Conservation (phyloP, 192 early-diverging fungal species). For the Anaeromyces robustus region DNA sequence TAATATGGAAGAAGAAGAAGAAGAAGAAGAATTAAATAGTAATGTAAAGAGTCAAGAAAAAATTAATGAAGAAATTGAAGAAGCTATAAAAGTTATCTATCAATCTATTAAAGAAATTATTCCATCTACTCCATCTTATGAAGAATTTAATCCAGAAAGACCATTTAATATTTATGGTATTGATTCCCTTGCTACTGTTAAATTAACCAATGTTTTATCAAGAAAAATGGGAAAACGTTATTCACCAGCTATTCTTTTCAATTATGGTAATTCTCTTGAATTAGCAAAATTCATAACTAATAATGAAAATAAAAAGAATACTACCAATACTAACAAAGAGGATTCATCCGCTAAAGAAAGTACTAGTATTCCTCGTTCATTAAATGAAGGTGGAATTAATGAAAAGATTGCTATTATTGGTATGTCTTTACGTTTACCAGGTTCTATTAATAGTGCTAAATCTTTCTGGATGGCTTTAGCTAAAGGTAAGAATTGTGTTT, state of each 20-base stretch:
- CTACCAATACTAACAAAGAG: no score
- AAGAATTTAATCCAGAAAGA: background rate
- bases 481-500: background rate
- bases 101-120: no score
- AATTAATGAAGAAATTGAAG: background rate
- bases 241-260: background rate
- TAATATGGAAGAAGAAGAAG: background rate
- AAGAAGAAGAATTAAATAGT: no score
- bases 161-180: background rate
- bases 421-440: background rate
- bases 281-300: background rate
- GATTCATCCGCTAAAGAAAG: no score
- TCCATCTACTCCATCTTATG: background rate
- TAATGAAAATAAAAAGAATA: background rate
- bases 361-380: background rate
- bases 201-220: background rate
- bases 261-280: background rate
- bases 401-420: background rate
- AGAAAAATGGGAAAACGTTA: background rate
- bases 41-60: background rate
- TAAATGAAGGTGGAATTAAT: background rate
- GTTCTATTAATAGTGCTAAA: no score
- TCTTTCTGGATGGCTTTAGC: background rate
- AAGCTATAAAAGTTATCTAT: background rate
- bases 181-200: background rate